These are phyloP conservation scores for Pyrenopolyporus hunteri DNA, from an alignment of 495 filamentous ascomycete genomes.

Conservation along the genomic window DNA sequence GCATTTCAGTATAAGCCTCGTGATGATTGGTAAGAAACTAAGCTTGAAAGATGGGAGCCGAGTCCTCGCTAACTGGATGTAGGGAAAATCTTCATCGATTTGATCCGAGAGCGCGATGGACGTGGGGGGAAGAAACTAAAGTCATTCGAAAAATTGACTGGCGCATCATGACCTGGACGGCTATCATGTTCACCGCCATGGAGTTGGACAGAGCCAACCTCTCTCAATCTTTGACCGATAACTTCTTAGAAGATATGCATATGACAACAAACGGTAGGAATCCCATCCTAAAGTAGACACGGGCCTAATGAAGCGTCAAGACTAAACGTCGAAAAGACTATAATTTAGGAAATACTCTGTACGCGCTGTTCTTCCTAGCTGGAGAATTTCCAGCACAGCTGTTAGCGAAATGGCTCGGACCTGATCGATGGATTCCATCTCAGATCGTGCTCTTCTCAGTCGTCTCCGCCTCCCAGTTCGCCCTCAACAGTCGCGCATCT, in stretches of 20 bases:
- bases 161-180: constrained; percentile 63
- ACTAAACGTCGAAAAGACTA: constrained; percentile 55
- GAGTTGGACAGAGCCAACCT: constrained; percentile 80
- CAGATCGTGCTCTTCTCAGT: constrained; percentile 83
- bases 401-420: constrained; percentile 76
- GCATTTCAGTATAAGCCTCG: constrained; percentile 47
- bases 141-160: constrained; percentile 50
- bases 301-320: neutral
- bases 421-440: constrained; percentile 83
- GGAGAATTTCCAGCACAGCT: constrained; percentile 80
- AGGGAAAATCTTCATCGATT: constrained; percentile 57
- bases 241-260: constrained; percentile 45
- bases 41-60: neutral
- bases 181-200: constrained; percentile 82
- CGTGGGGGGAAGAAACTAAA: constrained; percentile 49
- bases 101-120: constrained; percentile 50
- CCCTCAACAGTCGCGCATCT: constrained; percentile 62
- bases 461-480: constrained; percentile 71
- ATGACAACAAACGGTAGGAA: constrained; percentile 46
- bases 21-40: constrained; percentile 45
- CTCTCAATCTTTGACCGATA: constrained; percentile 48
- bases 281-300: neutral
- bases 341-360: constrained; percentile 79
- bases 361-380: constrained; percentile 68
- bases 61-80: neutral